Evolutionary conservation across 2,329 filamentous ascomycete genomes (phyloP).

Genomic region (Nemania sp.): DNA sequence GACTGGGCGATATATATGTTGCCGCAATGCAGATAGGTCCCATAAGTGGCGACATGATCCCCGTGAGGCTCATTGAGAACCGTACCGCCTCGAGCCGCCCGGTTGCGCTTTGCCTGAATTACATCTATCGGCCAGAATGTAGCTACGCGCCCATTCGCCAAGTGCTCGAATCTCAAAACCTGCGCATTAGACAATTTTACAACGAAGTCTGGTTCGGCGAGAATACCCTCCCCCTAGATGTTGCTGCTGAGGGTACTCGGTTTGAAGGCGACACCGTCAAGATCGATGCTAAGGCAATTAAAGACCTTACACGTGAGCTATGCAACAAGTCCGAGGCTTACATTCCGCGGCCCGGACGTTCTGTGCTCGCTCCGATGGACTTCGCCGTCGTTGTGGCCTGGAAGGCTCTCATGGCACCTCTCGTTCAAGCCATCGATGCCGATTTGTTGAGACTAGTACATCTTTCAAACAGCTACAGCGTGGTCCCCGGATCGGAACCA

Average conservation of each 20-base stretch:
- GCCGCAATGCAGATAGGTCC: constrained; percentile 80
- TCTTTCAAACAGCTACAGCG: constrained; percentile 94
- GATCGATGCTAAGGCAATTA: constrained; percentile 89
- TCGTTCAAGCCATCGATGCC: constrained; percentile 93
- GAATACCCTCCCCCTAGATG: constrained; percentile 79
- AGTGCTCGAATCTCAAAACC: constrained; percentile 92
- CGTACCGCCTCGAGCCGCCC: constrained; percentile 82
- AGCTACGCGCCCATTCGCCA: constrained; percentile 95
- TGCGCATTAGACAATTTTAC: constrained; percentile 99
- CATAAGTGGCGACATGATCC: constrained; percentile 74
- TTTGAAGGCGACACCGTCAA: constrained; percentile 88
- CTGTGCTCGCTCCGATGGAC: constrained; percentile 95
- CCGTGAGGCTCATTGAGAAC: constrained; percentile 89
- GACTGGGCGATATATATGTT: constrained; percentile 76
- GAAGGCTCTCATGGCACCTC: constrained; percentile 99
- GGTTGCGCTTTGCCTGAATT: constrained; percentile 80
- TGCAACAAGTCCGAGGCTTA: constrained; percentile 97
- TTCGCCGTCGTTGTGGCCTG: constrained; percentile 94
- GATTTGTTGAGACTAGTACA: constrained; percentile 96
- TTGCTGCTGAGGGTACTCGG: constrained; percentile 73
- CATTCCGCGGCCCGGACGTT: constrained; percentile 90
- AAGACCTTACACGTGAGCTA: constrained; percentile 95
- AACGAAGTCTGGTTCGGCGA: constrained; percentile 96
- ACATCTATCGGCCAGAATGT: constrained; percentile 90
- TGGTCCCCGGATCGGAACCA: constrained; percentile 91